phyloP scores from a whole-genome alignment of 2,329 filamentous ascomycete species.

The Uncinocarpus reesii region DNA sequence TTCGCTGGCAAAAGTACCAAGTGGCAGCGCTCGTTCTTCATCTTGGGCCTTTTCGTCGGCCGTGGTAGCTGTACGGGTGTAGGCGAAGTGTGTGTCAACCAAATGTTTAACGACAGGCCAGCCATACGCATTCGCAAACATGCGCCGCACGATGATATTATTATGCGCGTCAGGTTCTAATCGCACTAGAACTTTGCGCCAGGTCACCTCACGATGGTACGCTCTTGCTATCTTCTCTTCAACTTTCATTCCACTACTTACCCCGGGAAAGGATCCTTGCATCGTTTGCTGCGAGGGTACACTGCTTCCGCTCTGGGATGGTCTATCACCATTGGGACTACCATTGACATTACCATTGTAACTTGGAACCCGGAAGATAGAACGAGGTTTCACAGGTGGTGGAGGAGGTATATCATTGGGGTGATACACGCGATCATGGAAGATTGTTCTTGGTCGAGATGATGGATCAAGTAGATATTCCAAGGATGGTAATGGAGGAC shows the following conservation, averaged over 20 bases:
- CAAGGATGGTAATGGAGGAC: slow-evolving; percentile 70
- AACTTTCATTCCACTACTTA: slow-evolving; percentile 57
- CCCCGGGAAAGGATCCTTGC: background rate
- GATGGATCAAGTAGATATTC: slow-evolving; percentile 78
- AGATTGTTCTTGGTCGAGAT: slow-evolving; percentile 76
- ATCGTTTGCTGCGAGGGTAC: slow-evolving; percentile 2
- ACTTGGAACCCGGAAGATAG: slow-evolving; percentile 29
- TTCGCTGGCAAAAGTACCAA: slow-evolving; percentile 46
- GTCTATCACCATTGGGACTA: slow-evolving; percentile 9
- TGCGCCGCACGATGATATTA: slow-evolving; percentile 91
- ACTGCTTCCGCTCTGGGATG: slow-evolving; percentile 1
- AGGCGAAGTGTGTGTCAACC: slow-evolving; percentile 86
- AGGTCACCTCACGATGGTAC: slow-evolving; percentile 82
- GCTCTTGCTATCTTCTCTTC: slow-evolving; percentile 96
- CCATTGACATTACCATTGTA: slow-evolving; percentile 2
- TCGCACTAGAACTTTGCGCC: slow-evolving; percentile 93
- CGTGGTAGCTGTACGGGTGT: slow-evolving; percentile 55
- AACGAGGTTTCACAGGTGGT: slow-evolving; percentile 39
- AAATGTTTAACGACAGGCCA: slow-evolving; percentile 96
- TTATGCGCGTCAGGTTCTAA: slow-evolving; percentile 96
- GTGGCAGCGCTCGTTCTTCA: slow-evolving; percentile 58
- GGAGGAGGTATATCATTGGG: slow-evolving; percentile 84
- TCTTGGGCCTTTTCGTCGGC: slow-evolving; percentile 57
- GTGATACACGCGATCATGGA: slow-evolving; percentile 92
- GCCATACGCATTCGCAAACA: slow-evolving; percentile 94